These are phyloP conservation scores for Eucalyptus caleyi DNA, from an alignment of 345 rosid genomes.

Conservation along the genomic window DNA sequence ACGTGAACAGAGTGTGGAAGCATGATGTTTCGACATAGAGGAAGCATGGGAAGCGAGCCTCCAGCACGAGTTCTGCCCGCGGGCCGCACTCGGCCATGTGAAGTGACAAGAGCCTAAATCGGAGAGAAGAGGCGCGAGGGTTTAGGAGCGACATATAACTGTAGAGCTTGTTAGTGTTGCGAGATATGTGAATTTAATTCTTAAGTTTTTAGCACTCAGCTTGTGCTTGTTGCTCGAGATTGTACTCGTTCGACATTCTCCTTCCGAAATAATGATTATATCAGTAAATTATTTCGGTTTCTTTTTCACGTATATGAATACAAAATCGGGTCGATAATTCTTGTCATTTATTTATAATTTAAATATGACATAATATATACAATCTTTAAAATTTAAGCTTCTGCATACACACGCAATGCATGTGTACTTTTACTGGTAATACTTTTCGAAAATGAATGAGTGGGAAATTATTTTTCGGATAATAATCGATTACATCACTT, in stretches of 20 bases:
- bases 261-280: neutral
- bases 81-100: neutral
- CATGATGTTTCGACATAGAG: slow-evolving; percentile 4
- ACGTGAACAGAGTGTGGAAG: slow-evolving; percentile 27
- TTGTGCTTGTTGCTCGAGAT: neutral
- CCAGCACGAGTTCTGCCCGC: slow-evolving; percentile 32
- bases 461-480: neutral
- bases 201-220: neutral
- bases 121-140: neutral
- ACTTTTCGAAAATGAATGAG: neutral
- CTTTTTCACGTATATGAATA: neutral
- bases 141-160: neutral
- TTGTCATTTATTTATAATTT: no score
- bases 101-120: neutral
- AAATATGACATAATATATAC: neutral
- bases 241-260: neutral
- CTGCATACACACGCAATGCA: neutral
- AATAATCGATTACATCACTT: neutral
- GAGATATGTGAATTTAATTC: neutral
- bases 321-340: neutral
- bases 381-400: neutral
- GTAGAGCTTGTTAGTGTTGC: neutral
- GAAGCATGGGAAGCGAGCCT: slow-evolving; percentile 36
- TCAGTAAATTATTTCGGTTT: neutral
- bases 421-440: neutral